Evolutionary conservation across 306 rosid genomes (phyloP), one percentile per base, ranked within the genome.

Genomic region (Vachellia pachyceras): DNA sequence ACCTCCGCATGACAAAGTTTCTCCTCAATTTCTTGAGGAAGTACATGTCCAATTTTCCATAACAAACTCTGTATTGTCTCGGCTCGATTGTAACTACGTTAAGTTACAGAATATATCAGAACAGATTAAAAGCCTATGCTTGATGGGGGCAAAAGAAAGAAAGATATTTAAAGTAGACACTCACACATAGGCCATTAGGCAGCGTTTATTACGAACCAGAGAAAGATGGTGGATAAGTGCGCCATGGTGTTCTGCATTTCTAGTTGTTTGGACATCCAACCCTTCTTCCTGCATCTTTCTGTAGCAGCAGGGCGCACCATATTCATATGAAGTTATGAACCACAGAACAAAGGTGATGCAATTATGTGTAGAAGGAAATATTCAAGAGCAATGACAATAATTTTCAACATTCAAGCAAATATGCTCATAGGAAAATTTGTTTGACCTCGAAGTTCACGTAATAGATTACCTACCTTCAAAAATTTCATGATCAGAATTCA

Each of bases 241-340:
- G 36, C 97, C 99, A 20, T 82, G 88, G 76, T 95, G 97, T 63
- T 95, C 99, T 44, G 92, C 88, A 80, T 91, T 91, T 88, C 87
- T 93, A 50, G 90, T 83, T n/a, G 97, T 91, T 80, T 90, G 91
- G 18, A 91, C 82, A 89, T 95, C 95, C 88, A 89, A 82, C 77
- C 95, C 97, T 77, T 90, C 91, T 73, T 92, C 97, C 80, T 95
- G 92, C 78, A 90, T 89, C 85, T 89, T 92, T 86, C 98, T 95
- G 93, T 76, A 75, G 36, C 37, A 42, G n/a, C n/a, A n/a, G n/a
- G n/a, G n/a, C 39, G 49, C 58, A 57, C 1, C 66, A 74, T 20
- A 74, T 37, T 57, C 55, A 41, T 40, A 47, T 4, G n/a, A 47
- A 47, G 54, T 47, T 3, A 40, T 75, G 57, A 58, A 29, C 55